Evolutionary conservation across 371 early-diverging fungal species (phyloP).

Genomic region (Syncephalastrum contaminatum): DNA sequence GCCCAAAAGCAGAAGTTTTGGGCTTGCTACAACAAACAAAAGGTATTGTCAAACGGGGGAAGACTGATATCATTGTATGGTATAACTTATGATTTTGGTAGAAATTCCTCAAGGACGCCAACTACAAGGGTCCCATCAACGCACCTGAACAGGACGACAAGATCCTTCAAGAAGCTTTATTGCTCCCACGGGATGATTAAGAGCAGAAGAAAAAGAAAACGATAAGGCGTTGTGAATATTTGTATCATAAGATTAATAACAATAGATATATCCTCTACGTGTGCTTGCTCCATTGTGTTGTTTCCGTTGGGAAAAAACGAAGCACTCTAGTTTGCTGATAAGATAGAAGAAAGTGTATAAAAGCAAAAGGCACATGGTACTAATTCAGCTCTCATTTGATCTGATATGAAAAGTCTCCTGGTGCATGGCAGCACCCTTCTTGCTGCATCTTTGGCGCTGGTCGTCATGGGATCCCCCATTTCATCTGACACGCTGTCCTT

Average conservation of each 20-base stretch:
- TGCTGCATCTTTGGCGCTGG: conserved; percentile 18
- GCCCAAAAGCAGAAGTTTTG: conserved; percentile 56
- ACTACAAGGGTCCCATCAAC: conserved; percentile 41
- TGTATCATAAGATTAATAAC: too few species aligned
- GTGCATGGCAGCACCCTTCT: conserved; percentile 7
- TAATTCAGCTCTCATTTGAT: not conserved
- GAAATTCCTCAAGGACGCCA: conserved; percentile 40
- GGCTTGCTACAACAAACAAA: conserved; percentile 52
- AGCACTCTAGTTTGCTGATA: too few species aligned
- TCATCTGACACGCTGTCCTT: not conserved
- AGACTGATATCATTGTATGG: not conserved
- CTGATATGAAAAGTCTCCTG: conserved; percentile 1
- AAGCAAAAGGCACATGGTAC: too few species aligned
- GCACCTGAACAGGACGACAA: conserved; percentile 31
- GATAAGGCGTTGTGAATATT: not conserved
- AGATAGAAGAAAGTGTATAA: too few species aligned
- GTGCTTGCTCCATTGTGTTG: too few species aligned
- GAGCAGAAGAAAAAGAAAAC: too few species aligned
- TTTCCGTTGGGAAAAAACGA: too few species aligned
- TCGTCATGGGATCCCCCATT: conserved; percentile 10
- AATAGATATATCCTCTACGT: too few species aligned
- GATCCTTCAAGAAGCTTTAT: conserved; percentile 18
- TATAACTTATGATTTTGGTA: conserved; percentile 1
- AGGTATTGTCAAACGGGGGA: conserved; percentile 22
- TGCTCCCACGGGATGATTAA: conserved; percentile 8